Evolutionary conservation across 768 basidiomycete genomes (phyloP), one percentile per base, ranked within the genome.

Genomic region (Lactarius quietus): DNA sequence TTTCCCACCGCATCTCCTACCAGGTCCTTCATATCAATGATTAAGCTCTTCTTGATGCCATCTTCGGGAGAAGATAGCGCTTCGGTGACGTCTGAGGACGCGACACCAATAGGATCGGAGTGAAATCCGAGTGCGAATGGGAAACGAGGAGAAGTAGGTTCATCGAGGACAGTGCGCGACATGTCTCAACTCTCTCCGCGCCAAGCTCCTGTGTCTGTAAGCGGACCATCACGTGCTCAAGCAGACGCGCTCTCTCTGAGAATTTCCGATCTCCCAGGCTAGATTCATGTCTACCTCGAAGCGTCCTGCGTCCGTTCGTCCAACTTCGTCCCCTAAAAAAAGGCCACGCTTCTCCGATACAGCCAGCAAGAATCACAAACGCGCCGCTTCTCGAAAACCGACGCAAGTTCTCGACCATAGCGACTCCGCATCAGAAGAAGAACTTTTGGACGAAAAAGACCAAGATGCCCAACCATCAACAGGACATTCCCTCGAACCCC

Each of bases 1-100:
- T 91, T 93, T 10, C 91, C 90, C 2, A 93, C 89, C 29, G 90
- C 90, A 73, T 90, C 89, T 3, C 90, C 90, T 5, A 92, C 87
- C 41, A 92, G 77, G 36, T 79, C 82, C 72, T 90, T 89, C 86
- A 92, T 90, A 68, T 90, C 87, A 66, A 92, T 91, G 73, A 89
- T 83, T 65, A 90, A 74, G 64, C 81, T 85, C 58, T 81, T 77
- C 59, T 84, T 87, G 20, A 82, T 80, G 10, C 82, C 81, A 70
- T 90, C 86, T 65, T 89, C 86, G 5, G 73, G 74, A 8, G 74
- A 73, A 23, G 72, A 65, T 8, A 73, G 66, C 9, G 63, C 67
- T 26, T 72, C 68, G 5, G 65, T 59, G 20, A 60, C 48, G 33
- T 65, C 61, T 9, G 54, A 43, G 4, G 48, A 45, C 15, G 45